Evolutionary conservation across 768 basidiomycete genomes (phyloP).

Genomic region (Rhodocollybia butyracea): DNA sequence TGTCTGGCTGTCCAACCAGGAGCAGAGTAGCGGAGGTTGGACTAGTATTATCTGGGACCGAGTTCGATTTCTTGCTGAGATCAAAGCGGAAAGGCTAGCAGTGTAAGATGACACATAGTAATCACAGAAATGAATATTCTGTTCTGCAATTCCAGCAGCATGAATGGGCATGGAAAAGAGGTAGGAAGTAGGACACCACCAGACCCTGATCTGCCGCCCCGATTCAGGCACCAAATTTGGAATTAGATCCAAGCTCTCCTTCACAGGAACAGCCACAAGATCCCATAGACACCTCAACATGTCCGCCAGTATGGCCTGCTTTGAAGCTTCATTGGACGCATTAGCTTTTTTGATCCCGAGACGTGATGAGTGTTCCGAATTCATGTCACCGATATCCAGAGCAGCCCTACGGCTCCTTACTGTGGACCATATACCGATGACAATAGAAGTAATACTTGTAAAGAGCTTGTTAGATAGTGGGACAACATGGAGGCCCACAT

Average conservation of each 20-base stretch:
- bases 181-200: slow-evolving; percentile 24
- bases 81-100: slow-evolving; percentile 23
- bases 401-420: too few relatives aligned
- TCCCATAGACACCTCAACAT: slow-evolving; percentile 23
- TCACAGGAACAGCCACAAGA: slow-evolving; percentile 21
- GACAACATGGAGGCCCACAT: not conserved
- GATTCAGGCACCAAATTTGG: not conserved
- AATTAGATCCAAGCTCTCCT: slow-evolving; percentile 11
- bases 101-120: slow-evolving; percentile 28
- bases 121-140: slow-evolving; percentile 18
- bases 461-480: slow-evolving; percentile 10
- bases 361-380: too few relatives aligned
- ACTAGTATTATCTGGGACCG: not conserved
- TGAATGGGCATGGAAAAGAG: slow-evolving; percentile 26
- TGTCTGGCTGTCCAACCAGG: slow-evolving; percentile 6
- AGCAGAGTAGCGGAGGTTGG: not conserved
- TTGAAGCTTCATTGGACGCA: too few relatives aligned
- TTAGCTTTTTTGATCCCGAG: too few relatives aligned
- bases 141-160: slow-evolving; percentile 18
- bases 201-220: slow-evolving; percentile 6
- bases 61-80: slow-evolving; percentile 20
- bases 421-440: not conserved
- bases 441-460: slow-evolving; percentile 1
- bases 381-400: too few relatives aligned
- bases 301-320: too few relatives aligned